A percentile compares a stretch with the other conserved stretches of the same genome.
Evolutionary conservation across 768 basidiomycete species (phyloP).

Genomic region (Ramaria rubella): DNA sequence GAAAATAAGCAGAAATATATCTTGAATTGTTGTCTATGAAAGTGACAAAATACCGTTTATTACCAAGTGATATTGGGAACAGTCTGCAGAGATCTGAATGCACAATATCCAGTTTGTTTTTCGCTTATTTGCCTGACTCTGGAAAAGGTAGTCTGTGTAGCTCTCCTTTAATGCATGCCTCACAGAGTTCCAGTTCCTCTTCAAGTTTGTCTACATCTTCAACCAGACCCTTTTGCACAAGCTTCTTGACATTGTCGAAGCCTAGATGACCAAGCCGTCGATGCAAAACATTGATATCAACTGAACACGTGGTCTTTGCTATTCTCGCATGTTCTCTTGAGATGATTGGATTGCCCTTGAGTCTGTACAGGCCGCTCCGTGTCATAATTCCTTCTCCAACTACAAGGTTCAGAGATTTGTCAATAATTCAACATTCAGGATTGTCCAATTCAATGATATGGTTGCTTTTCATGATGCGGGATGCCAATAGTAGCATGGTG

Average conservation of each 20-base stretch:
- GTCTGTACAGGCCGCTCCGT: neutral
- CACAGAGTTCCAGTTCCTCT: slow-evolving; percentile 12
- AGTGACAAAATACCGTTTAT: slow-evolving; percentile 13
- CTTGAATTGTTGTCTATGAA: slow-evolving; percentile 15
- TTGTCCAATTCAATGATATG: neutral
- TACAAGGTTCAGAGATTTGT: neutral
- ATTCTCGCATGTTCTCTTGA: too few relatives aligned
- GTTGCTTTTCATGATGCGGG: too few relatives aligned
- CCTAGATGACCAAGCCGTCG: too few relatives aligned
- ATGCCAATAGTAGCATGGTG: too few relatives aligned
- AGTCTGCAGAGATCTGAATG: slow-evolving; percentile 26
- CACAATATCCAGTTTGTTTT: too few relatives aligned
- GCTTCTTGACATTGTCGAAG: too few relatives aligned
- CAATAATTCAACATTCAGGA: neutral
- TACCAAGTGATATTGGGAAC: too few relatives aligned
- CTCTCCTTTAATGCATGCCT: too few relatives aligned
- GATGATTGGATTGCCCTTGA: neutral
- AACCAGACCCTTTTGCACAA: slow-evolving; percentile 13
- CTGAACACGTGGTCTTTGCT: too few relatives aligned
- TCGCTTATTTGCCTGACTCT: slow-evolving; percentile 2
- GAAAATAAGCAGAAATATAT: too few relatives aligned
- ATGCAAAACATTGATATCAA: neutral
- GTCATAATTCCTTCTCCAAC: neutral
- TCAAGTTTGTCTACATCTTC: slow-evolving; percentile 15
- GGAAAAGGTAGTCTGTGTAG: too few relatives aligned